These are phyloP conservation scores for Magnusiomyces suaveolens DNA, from an alignment of 1,139 yeast species.

Conservation along the genomic window DNA sequence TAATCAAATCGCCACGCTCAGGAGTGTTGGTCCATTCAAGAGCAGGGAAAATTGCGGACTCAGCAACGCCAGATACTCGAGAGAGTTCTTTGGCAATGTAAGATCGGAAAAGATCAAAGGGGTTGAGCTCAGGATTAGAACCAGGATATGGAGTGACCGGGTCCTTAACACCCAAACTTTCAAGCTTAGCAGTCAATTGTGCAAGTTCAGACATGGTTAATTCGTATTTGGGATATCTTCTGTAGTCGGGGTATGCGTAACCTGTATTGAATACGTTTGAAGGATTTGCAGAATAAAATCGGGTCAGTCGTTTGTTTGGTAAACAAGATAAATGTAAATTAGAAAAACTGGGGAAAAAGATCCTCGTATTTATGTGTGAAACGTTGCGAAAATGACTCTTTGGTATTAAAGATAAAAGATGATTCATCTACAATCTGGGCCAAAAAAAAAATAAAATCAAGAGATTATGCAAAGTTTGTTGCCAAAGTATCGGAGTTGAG, in stretches of 20 bases:
- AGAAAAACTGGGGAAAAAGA: not conserved
- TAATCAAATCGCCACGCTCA: slow-evolving; percentile 86
- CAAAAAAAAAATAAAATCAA: not conserved
- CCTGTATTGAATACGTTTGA: not conserved
- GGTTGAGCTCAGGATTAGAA: slow-evolving; percentile 63
- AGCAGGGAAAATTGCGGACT: slow-evolving; percentile 64
- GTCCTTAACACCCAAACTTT: slow-evolving; percentile 27
- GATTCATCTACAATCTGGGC: not conserved
- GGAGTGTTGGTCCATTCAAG: slow-evolving; percentile 78
- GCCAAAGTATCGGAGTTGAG: no score
- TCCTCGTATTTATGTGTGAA: not conserved
- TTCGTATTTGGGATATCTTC: slow-evolving; percentile 5
- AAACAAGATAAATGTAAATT: not conserved
- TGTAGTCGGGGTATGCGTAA: not conserved
- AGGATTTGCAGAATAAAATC: not conserved
- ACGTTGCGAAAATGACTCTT: not conserved
- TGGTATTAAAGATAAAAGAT: not conserved
- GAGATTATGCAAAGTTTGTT: no score
- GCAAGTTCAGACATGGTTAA: slow-evolving; percentile 25
- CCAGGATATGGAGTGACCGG: slow-evolving; percentile 32
- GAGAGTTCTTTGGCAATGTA: slow-evolving; percentile 75
- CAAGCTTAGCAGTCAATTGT: slow-evolving; percentile 23
- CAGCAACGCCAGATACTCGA: slow-evolving; percentile 61
- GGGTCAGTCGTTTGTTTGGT: not conserved
- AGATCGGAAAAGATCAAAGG: slow-evolving; percentile 77